Evolutionary conservation across 441 rosid genomes (phyloP), one percentile per base, ranked within the genome.

Genomic region (Euphorbia celastroides): DNA sequence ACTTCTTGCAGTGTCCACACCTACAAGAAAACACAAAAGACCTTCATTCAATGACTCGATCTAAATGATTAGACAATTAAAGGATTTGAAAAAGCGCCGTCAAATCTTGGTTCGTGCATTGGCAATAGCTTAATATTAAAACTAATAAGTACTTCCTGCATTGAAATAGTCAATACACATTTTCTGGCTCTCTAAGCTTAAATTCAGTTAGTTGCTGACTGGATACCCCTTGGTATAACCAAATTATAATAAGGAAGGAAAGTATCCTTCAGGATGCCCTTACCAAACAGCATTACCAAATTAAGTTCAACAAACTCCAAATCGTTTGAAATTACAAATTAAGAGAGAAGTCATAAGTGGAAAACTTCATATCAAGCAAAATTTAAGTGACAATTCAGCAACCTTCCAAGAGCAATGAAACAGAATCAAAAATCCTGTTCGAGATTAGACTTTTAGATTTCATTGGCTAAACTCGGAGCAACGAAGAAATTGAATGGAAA

Each of bases 1-100:
- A 96, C 58, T 83, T 83, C 86, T 85, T 85, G 73, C 99, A 94
- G 82, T 94, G 97, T 9, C 97, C 99, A 71, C 97, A 94, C 99
- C 99, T 91, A 79, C 63, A 68, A 57, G 10, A 9, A 62, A 17
- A 52, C 17, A 55, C 6, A 38, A 5, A 17, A 60, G 7, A 54
- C 41, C 58, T 57, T 48, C 12, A 64, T 27, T 34, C 54, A 23
- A 58, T 48, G 11, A 64, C 22, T 34, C 54, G 19, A 58, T 34
- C 36, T 57, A 23, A 44, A 30, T 32, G 16, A 48, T 5, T 17
- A 48, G 22, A 48, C 23, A 12, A 48, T 17, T 5, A 48, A 17
- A 48, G 16, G 2, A 48, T 48, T 48, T 17, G 22, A 16, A 1
- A 17, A 44, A 10, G 54, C 6, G 10, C 34, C 9, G 26, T 42